phyloP scores from a whole-genome alignment of 2,329 filamentous ascomycete species.

The Talaromyces piceae region DNA sequence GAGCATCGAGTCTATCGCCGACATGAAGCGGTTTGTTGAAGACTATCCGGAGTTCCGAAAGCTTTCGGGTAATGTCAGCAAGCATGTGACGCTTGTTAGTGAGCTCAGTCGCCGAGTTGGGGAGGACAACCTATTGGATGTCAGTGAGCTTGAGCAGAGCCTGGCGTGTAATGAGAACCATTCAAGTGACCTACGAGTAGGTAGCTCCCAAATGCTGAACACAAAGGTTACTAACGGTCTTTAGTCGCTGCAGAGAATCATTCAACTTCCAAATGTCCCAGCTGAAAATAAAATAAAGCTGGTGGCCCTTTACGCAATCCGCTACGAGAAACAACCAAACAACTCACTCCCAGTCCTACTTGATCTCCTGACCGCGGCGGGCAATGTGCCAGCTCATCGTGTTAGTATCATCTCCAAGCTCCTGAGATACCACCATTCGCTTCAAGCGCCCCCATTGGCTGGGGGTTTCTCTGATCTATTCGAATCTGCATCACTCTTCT shows the following conservation, averaged over 20 bases:
- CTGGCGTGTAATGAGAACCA: slow-evolving; percentile 96
- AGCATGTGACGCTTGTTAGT: slow-evolving; percentile 92
- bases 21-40: slow-evolving; percentile 99
- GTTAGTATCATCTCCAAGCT: slow-evolving; percentile 77
- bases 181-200: slow-evolving; percentile 77
- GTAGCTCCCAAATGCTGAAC: slow-evolving; percentile 12
- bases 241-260: slow-evolving; percentile 75
- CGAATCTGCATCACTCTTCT: slow-evolving; percentile 84
- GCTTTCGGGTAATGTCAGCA: slow-evolving; percentile 94
- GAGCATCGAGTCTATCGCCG: slow-evolving; percentile 91
- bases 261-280: slow-evolving; percentile 70
- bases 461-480: slow-evolving; percentile 86
- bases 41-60: slow-evolving; percentile 98
- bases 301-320: slow-evolving; percentile 88
- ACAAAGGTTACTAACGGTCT: slow-evolving; percentile 10
- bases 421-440: slow-evolving; percentile 74
- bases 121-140: slow-evolving; percentile 81
- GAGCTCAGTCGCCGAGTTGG: slow-evolving; percentile 85
- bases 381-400: slow-evolving; percentile 66
- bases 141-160: slow-evolving; percentile 94
- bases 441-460: slow-evolving; percentile 68
- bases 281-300: slow-evolving; percentile 78
- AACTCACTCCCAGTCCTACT: slow-evolving; percentile 78
- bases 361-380: slow-evolving; percentile 76
- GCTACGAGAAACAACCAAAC: slow-evolving; percentile 79